These are phyloP conservation scores for Miscanthus lutarioriparius DNA, from an alignment of 176 grass and related monocot genomes.

Conservation along the genomic window DNA sequence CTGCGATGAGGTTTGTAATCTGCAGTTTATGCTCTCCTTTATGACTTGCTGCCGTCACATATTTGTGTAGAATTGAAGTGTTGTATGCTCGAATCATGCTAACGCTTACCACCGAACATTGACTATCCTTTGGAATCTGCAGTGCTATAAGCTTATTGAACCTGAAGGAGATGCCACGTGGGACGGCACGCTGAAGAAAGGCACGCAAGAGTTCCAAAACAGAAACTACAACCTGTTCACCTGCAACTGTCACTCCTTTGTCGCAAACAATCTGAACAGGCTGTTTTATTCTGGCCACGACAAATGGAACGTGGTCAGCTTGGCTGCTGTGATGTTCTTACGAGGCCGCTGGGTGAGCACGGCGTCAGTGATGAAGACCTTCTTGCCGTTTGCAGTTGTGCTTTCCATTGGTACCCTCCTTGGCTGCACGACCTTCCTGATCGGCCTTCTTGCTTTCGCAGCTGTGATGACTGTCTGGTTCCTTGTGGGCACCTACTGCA, in stretches of 20 bases:
- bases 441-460: conserved; percentile 46
- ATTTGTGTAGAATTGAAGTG: not conserved
- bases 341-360: conserved; percentile 65
- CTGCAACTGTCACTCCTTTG: conserved; percentile 98
- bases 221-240: conserved; percentile 88
- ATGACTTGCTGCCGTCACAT: not conserved
- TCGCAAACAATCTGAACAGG: conserved; percentile 79
- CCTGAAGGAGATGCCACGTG: conserved; percentile 49
- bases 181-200: conserved; percentile 66
- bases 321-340: conserved; percentile 71
- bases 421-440: conserved; percentile 53
- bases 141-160: conserved; percentile 71
- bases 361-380: conserved; percentile 50
- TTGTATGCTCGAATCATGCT: not conserved
- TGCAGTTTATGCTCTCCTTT: not conserved
- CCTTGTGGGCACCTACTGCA: conserved; percentile 78
- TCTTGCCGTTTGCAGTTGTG: conserved; percentile 53
- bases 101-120: not conserved
- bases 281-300: conserved; percentile 59
- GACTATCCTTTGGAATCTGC: conserved; percentile 23
- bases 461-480: conserved; percentile 71
- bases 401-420: conserved; percentile 49
- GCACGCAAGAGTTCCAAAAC: conserved; percentile 83
- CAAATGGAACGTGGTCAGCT: conserved; percentile 86
- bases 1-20: conserved; percentile 60